phyloP scores from a whole-genome alignment of 495 filamentous ascomycete genomes.

The Letharia columbiana region DNA sequence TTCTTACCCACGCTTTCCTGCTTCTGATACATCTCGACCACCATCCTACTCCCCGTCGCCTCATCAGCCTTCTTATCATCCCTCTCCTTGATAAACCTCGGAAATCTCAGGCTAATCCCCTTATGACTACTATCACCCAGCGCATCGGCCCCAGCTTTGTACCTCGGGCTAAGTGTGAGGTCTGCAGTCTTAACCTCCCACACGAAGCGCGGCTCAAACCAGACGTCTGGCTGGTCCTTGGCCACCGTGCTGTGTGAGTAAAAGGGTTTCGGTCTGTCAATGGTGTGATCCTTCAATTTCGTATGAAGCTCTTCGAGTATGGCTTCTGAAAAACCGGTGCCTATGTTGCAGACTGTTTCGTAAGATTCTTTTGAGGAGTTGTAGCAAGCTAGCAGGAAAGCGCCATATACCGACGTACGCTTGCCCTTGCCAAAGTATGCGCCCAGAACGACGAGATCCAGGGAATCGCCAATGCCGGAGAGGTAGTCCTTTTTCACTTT shows the following conservation, averaged over 20 bases:
- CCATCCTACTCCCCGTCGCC: conserved; percentile 71
- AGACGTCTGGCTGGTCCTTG: conserved; percentile 94
- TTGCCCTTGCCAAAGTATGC: conserved; percentile 94
- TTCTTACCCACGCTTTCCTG: conserved; percentile 74
- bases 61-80: conserved; percentile 94
- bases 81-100: conserved; percentile 76
- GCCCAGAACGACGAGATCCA: conserved; percentile 91
- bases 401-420: conserved; percentile 87
- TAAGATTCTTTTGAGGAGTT: conserved; percentile 68
- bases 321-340: conserved; percentile 89
- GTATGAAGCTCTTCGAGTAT: conserved; percentile 73
- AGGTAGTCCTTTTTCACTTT: conserved; percentile 99
- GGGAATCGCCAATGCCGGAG: conserved; percentile 81
- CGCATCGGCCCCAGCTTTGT: conserved; percentile 69
- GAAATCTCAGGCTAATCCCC: conserved; percentile 84
- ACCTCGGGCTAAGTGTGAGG: conserved; percentile 82
- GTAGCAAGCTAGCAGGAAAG: conserved; percentile 91
- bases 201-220: conserved; percentile 89
- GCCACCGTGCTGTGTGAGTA: conserved; percentile 75
- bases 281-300: conserved; percentile 59
- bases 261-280: conserved; percentile 88
- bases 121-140: conserved; percentile 54
- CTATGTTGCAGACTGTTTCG: conserved; percentile 97
- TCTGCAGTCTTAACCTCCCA: conserved; percentile 98
- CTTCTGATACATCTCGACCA: conserved; percentile 94